These are phyloP conservation scores for Phaeoacremonium minimum DNA, from an alignment of 2,329 filamentous ascomycete genomes.

Conservation along the genomic window DNA sequence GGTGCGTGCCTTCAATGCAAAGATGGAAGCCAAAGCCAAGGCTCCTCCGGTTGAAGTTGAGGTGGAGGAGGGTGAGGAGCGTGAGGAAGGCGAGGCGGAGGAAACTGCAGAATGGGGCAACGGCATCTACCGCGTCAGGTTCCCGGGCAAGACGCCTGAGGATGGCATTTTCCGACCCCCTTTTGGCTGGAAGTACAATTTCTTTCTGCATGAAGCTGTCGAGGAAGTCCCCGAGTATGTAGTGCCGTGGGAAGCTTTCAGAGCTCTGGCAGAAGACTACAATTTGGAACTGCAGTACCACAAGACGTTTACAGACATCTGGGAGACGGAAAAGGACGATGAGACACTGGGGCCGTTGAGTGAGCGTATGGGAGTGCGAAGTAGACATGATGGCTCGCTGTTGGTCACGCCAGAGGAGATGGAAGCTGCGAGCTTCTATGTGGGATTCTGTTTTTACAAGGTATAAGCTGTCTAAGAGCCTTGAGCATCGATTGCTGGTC, in stretches of 20 bases:
- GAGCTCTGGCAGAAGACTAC: constrained; percentile 91
- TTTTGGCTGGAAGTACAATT: constrained; percentile 97
- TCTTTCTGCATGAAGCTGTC: constrained; percentile 92
- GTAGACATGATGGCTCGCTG: constrained; percentile 61
- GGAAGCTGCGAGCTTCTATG: constrained; percentile 88
- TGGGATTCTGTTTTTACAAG: constrained; percentile 97
- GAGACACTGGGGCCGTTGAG: constrained; percentile 75
- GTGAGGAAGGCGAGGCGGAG: constrained; percentile 58
- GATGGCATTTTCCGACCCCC: constrained; percentile 92
- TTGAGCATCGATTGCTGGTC: too few species aligned
- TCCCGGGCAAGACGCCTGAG: constrained; percentile 74
- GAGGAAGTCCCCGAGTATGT: constrained; percentile 97
- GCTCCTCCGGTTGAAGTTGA: constrained; percentile 25
- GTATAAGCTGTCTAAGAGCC: too few species aligned
- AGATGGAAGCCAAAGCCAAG: constrained; percentile 35
- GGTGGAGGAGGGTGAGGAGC: constrained; percentile 37
- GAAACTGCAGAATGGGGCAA: constrained; percentile 84
- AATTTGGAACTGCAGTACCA: constrained; percentile 95
- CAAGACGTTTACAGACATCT: constrained; percentile 85
- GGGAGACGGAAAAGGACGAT: constrained; percentile 87
- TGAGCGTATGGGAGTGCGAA: constrained; percentile 92
- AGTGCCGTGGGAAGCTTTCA: constrained; percentile 96
- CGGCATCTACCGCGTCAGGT: constrained; percentile 84
- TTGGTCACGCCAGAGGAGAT: constrained; percentile 81
- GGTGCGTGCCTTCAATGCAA: constrained; percentile 73